Evolutionary conservation across 2,329 filamentous ascomycete genomes (phyloP).

Genomic region (Talaromyces funiculosus): DNA sequence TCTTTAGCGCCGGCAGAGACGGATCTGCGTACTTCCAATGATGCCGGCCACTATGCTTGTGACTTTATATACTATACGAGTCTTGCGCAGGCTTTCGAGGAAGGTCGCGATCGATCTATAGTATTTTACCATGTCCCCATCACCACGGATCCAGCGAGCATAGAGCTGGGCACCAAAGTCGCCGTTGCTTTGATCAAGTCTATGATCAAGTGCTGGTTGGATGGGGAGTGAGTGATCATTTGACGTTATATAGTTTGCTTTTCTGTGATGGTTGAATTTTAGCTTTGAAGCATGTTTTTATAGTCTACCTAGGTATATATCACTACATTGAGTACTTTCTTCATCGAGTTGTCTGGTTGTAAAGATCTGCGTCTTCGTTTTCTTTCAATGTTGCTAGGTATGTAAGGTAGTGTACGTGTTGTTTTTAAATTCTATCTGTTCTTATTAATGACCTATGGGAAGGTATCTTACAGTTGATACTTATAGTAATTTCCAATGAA

Average conservation of each 20-base stretch:
- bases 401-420: too few species aligned
- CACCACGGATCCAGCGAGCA: conserved; percentile 46
- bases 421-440: too few species aligned
- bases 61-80: conserved; percentile 74
- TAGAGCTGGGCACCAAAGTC: conserved; percentile 36
- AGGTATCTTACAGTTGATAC: too few species aligned
- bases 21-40: conserved; percentile 56
- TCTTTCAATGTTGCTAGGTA: background rate
- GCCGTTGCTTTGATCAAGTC: conserved; percentile 40
- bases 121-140: conserved; percentile 70
- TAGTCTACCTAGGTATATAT: background rate
- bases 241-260: too few species aligned
- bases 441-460: too few species aligned
- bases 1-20: conserved; percentile 24
- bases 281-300: background rate
- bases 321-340: background rate
- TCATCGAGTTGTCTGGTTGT: background rate
- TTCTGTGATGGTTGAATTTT: too few species aligned
- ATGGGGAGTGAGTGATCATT: conserved; percentile 16
- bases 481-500: too few species aligned
- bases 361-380: background rate
- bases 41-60: conserved; percentile 68
- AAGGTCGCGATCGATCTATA: conserved; percentile 41
- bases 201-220: conserved; percentile 38
- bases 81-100: conserved; percentile 42